Conservation (phyloP, 1,284 basidiomycete species). For the Meira nashicola region DNA sequence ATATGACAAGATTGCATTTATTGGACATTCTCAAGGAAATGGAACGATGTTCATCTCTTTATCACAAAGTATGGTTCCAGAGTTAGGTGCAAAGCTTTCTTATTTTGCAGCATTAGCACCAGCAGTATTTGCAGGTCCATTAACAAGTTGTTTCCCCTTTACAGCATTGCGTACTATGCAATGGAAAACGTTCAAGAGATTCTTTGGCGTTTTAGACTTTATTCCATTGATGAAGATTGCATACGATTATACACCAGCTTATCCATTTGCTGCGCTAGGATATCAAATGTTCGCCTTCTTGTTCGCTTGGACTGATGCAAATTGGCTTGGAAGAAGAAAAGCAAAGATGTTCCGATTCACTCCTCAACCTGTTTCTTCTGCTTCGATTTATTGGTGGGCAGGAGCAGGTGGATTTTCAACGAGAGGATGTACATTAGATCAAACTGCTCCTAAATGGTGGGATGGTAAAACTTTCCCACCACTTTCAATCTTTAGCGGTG, state of each 20-base stretch:
- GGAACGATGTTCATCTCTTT: conserved; percentile 53
- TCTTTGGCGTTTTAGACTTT: conserved; percentile 64
- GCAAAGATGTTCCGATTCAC: conserved; percentile 66
- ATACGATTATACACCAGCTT: conserved; percentile 61
- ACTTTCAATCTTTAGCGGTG: conserved; percentile 59
- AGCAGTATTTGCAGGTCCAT: conserved; percentile 62
- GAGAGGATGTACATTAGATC: conserved; percentile 61
- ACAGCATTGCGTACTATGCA: conserved; percentile 48
- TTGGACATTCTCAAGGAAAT: conserved; percentile 63
- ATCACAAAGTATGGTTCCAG: conserved; percentile 60
- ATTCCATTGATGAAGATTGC: conserved; percentile 63
- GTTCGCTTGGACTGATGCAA: conserved; percentile 63
- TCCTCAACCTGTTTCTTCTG: conserved; percentile 61
- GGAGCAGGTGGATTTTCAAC: conserved; percentile 62
- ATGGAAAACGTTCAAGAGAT: conserved; percentile 60
- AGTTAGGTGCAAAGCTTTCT: conserved; percentile 60
- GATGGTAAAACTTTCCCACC: conserved; percentile 61
- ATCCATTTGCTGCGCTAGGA: conserved; percentile 53
- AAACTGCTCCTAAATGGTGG: conserved; percentile 57
- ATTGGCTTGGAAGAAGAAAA: conserved; percentile 60
- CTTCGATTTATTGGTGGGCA: conserved; percentile 61
- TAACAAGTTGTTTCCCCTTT: conserved; percentile 63
- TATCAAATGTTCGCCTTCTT: conserved; percentile 63
- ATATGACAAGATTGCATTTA: conserved; percentile 60
- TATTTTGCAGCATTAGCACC: conserved; percentile 63